These are phyloP conservation scores for Mycosphaerelloides madeirae DNA, from an alignment of 2,329 filamentous ascomycete species.

Conservation along the genomic window DNA sequence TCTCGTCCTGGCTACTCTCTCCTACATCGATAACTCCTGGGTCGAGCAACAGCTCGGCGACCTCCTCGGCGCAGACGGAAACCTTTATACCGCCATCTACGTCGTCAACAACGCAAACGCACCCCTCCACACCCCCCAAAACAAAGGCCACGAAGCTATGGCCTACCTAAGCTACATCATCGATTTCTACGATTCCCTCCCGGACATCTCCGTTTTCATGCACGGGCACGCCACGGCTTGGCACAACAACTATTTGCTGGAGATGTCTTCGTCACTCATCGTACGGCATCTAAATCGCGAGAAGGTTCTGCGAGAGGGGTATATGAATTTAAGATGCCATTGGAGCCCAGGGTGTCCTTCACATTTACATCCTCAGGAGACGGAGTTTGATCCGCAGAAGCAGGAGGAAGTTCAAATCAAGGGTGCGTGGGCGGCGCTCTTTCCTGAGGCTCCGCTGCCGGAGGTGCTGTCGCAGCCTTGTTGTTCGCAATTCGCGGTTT, in stretches of 20 bases:
- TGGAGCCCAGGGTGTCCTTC: slow-evolving; percentile 54
- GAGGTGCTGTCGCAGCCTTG: slow-evolving; percentile 55
- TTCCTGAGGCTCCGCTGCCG: slow-evolving; percentile 44
- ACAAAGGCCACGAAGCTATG: slow-evolving; percentile 60
- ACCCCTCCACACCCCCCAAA: slow-evolving; percentile 47
- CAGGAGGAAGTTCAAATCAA: slow-evolving; percentile 42
- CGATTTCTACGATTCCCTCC: slow-evolving; percentile 56
- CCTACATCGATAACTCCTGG: slow-evolving; percentile 14
- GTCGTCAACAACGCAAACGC: slow-evolving; percentile 31
- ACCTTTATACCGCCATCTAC: slow-evolving; percentile 16
- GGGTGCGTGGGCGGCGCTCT: slow-evolving; percentile 44
- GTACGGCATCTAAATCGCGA: slow-evolving; percentile 42
- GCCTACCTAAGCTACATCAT: slow-evolving; percentile 59
- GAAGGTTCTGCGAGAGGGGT: slow-evolving; percentile 46
- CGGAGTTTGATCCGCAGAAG: slow-evolving; percentile 34
- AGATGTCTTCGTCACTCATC: slow-evolving; percentile 43
- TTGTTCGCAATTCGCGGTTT: slow-evolving; percentile 61
- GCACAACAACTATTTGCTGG: slow-evolving; percentile 53
- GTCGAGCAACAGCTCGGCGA: slow-evolving; percentile 16
- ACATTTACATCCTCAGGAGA: slow-evolving; percentile 48
- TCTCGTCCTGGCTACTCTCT: slow-evolving; percentile 17
- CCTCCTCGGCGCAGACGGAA: slow-evolving; percentile 8
- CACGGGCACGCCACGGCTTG: slow-evolving; percentile 56
- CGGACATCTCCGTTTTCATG: slow-evolving; percentile 57
- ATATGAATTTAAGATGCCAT: slow-evolving; percentile 52